Base-by-base conservation (phyloP, 805 yeast species). In the Kockiozyma suomiensis region DNA sequence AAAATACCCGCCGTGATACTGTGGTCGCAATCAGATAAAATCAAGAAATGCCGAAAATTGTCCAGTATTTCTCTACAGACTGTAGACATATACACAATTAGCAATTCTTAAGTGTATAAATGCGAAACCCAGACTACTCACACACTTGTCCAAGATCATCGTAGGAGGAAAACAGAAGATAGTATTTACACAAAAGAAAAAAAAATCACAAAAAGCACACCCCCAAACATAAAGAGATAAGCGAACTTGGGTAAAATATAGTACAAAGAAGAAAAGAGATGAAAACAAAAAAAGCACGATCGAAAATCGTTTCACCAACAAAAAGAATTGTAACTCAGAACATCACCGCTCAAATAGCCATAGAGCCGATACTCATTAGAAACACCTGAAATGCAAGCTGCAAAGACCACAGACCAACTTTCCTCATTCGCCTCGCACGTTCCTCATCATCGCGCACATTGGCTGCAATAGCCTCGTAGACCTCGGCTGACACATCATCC, bases 401-500 rank as follows among this genome's bases (percentile, higher is more conserved):
- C 42, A 90, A 73, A 1, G 96, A 84, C 98, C 98, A 94, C 70
- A 93, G 89, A 1, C 96, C 94, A 8, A 94, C 91, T 70, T 91
- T 87, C 66, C 82, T 83, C 79, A 93, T 78, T 55, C 98, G 75
- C 30, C 85, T 77, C 13, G 84, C 77, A 50, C 94, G 78, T 38
- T 84, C 84, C 66, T 89, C 88, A 66, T 94, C 97, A 72, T 94
- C 96, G 10, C 87, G 87, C 21, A 90, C 96, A 69, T 92, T 92
- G 46, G 85, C 82, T 1, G 86, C 97, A 74, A 94, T 90, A 17
- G 94, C 91, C 66, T 90, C 91, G 73, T 93, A 93, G 4, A 93
- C 94, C 66, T 90, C 96, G 32, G 85, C 85, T 30, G 94, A 87
- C 52, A 94, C 79, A 70, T 93, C 97, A 70, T 88, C 94, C 96